Evolutionary conservation across 192 early-diverging fungal genomes (phyloP).

Genomic region (Coemansia sp.): DNA sequence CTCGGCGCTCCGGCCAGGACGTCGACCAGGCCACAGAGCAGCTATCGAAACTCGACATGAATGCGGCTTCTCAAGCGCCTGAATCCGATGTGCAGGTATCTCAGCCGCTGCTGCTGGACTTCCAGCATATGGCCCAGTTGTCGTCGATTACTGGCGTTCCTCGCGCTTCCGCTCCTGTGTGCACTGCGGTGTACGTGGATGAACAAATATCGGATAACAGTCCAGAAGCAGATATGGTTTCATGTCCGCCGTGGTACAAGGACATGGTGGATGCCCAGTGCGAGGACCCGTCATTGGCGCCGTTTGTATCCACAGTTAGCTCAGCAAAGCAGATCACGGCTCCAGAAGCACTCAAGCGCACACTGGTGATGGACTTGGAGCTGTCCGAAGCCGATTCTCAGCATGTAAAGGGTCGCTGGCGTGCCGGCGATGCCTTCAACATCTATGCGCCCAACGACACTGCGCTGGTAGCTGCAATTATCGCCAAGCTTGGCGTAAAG

Average conservation of each 20-base stretch:
- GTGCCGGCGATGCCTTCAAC: constrained; percentile 75
- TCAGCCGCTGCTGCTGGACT: constrained; percentile 48
- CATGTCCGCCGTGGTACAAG: constrained; percentile 34
- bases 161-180: constrained; percentile 20
- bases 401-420: constrained; percentile 10
- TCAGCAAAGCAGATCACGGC: constrained; percentile 61
- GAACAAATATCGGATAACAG: background rate
- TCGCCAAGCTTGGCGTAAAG: constrained; percentile 58
- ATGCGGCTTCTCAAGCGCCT: constrained; percentile 2
- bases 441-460: constrained; percentile 84
- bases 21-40: constrained; percentile 5
- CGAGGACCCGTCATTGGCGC: constrained; percentile 11
- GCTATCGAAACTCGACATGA: constrained; percentile 5
- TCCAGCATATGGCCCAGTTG: constrained; percentile 25
- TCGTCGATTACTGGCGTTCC: constrained; percentile 41
- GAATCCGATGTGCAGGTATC: constrained; percentile 1
- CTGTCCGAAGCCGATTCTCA: constrained; percentile 27
- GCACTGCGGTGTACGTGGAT: constrained; percentile 4
- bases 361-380: constrained; percentile 60
- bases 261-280: background rate
- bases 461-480: constrained; percentile 62
- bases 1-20: constrained; percentile 1
- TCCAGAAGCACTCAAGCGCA: constrained; percentile 69
- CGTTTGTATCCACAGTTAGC: constrained; percentile 57
- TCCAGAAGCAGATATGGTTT: background rate